Conservation (phyloP, 768 basidiomycete species). For the Coprinopsis marcescibilis region DNA sequence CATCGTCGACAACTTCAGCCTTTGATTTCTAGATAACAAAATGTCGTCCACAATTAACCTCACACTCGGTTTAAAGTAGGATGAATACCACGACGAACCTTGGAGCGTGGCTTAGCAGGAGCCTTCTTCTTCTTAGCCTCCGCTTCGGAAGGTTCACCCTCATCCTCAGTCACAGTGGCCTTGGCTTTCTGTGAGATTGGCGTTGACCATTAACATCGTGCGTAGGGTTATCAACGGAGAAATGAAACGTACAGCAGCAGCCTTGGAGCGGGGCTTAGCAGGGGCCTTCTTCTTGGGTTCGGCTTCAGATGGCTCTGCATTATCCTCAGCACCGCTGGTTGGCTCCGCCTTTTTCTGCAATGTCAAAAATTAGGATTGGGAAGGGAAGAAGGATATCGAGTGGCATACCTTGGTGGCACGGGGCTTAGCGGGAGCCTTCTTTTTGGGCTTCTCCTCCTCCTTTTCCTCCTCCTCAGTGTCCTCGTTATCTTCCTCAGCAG, state of each 20-base stretch:
- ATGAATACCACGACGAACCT: constrained; percentile 12
- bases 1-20: constrained; percentile 23
- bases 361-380: background rate
- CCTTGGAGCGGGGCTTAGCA: constrained; percentile 27
- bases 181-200: too few species aligned
- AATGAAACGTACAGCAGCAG: background rate
- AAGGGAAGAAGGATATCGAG: constrained; percentile 3
- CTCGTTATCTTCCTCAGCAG: constrained; percentile 14
- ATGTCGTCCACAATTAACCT: background rate
- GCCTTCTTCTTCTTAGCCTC: constrained; percentile 51
- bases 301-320: constrained; percentile 43
- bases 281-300: constrained; percentile 47
- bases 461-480: constrained; percentile 25
- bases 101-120: constrained; percentile 25
- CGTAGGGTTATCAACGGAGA: constrained; percentile 1
- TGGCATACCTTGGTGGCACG: constrained; percentile 17
- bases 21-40: constrained; percentile 21
- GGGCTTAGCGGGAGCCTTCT: constrained; percentile 20
- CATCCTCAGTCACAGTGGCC: constrained; percentile 24
- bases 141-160: constrained; percentile 43
- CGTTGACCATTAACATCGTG: too few species aligned
- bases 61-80: constrained; percentile 18
- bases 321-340: constrained; percentile 23
- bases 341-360: constrained; percentile 21
- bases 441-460: constrained; percentile 35